Evolutionary conservation across 2,329 filamentous ascomycete genomes (phyloP), one percentile per base, ranked within the genome.

Genomic region (Botryotinia narcissicola): DNA sequence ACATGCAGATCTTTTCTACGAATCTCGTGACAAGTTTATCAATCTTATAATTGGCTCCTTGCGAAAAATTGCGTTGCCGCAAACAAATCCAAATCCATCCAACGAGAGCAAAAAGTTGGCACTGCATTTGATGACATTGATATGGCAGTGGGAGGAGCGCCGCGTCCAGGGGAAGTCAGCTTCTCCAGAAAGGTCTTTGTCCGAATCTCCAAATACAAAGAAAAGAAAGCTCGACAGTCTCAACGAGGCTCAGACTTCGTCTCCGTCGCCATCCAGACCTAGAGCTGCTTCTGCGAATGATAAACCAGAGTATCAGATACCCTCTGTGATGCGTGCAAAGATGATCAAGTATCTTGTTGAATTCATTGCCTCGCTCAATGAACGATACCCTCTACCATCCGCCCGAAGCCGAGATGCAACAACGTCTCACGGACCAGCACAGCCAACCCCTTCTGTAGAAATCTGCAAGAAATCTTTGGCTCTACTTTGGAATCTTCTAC

Each of bases 281-380:
- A 76, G 10, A 74, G 60, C 76, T 32, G 75, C 78, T 29, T 81
- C 80, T 51, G 83, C 84, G 60, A 83, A 84, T 18, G 90, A 90
- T 67, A 86, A 86, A 74, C 82, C 84, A 0, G 92, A 94, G 73
- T 95, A 93, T 77, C 86, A 88, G 75, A 90, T 95, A 40, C 89
- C 92, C 14, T 81, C 87, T 0, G 81, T 88, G 1, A 89, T 92
- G 71, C 89, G 95, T 32, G 88, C 91, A 61, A 92, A 94, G 82
- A 92, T 99, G 85, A 88, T 98, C 66, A 98, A 97, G 82, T 99
- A 98, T 80, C 88, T 99, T 46, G 93, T 98, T 44, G 93, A 96
- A 75, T 98, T 98, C 82, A 97, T 98, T 78, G 95, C 94, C 1
- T 92, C 94, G 69, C 86, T 98, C 35, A 92, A 92, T 29, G 96